Evolutionary conservation across 2,329 filamentous ascomycete genomes (phyloP), one percentile per base, ranked within the genome.

Genomic region (Fusarium sp.): DNA sequence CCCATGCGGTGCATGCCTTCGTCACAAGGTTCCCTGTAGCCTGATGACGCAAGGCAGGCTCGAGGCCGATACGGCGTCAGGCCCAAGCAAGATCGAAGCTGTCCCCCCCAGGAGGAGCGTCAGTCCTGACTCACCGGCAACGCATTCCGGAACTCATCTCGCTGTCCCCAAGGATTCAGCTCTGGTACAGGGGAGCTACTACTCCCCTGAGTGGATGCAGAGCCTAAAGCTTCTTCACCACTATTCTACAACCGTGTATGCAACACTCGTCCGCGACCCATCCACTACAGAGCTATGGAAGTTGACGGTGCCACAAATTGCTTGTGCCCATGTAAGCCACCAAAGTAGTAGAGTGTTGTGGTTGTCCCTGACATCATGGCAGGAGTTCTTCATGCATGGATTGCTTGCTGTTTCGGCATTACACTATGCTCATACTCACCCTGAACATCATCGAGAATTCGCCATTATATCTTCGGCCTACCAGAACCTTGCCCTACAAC

Each of bases 371-470:
- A 53, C 27, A 31, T 11, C 24, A 38, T 31, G 16, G 14, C 16
- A 71, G 69, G 63, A 69, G 62, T 71, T 69, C 27, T 53, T 71
- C 4, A 71, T 71, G 69, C 58, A 71, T 64, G 69, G 69, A 3
- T 36, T 71, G 14, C 66, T 71, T 5, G 59, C 69, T 29, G 40
- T 69, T 9, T 71, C 69, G 1, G 69, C 69, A 8, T 27, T 66
- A 4, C 63, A 69, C 31, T 71, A 71, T 29, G 66, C 69, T 8
- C 55, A 58, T 6, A 57, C 31, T 14, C 56, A 71, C 22, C 66
- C 69, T 7, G 29, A 64, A 5, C 24, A 69, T 11, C 56, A 55
- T 22, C 35, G 46, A 27, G 69, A 71, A 9, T 71, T 66, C 35
- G 14, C 66, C 8, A 20, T 71, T n/a, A 38, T 71, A 31, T 71